These are phyloP conservation scores for Kluyveromyces nonfermentans DNA, from an alignment of 805 yeast genomes.

Conservation along the genomic window DNA sequence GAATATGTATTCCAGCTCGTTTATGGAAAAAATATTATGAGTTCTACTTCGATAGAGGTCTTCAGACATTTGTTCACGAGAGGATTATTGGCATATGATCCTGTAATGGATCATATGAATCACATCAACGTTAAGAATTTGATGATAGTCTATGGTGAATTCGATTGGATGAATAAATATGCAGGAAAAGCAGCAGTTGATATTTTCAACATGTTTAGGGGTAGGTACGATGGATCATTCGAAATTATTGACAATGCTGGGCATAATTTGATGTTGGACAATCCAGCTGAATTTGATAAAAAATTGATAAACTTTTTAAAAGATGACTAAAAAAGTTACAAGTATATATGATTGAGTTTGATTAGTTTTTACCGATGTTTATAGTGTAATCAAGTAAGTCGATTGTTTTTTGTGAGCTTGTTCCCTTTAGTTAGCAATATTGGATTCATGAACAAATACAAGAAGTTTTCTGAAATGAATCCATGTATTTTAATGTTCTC, in stretches of 20 bases:
- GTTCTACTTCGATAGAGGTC: constrained; percentile 16
- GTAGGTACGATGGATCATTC: constrained; percentile 10
- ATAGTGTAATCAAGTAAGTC: neutral
- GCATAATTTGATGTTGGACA: constrained; percentile 70
- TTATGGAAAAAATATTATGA: constrained; percentile 15
- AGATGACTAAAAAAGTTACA: neutral
- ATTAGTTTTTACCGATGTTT: neutral
- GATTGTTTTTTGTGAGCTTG: no score
- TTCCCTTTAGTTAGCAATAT: no score
- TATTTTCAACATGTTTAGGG: constrained; percentile 7
- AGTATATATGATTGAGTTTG: neutral
- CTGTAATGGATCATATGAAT: constrained; percentile 49
- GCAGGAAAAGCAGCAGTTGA: constrained; percentile 35
- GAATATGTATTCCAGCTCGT: constrained; percentile 19
- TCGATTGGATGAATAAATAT: constrained; percentile 61
- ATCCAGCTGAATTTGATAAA: constrained; percentile 42
- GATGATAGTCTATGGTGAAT: constrained; percentile 50
- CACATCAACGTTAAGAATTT: constrained; percentile 30
- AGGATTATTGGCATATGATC: constrained; percentile 48
- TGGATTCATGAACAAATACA: no score
- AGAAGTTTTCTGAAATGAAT: no score
- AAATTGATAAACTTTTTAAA: constrained; percentile 31
- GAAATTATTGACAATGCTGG: constrained; percentile 42
- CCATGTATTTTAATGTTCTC: no score
- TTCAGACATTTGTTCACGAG: constrained; percentile 25